Base-by-base conservation (phyloP, 2,329 filamentous ascomycete genomes). In the Aspergillus pseudoviridinutans region DNA sequence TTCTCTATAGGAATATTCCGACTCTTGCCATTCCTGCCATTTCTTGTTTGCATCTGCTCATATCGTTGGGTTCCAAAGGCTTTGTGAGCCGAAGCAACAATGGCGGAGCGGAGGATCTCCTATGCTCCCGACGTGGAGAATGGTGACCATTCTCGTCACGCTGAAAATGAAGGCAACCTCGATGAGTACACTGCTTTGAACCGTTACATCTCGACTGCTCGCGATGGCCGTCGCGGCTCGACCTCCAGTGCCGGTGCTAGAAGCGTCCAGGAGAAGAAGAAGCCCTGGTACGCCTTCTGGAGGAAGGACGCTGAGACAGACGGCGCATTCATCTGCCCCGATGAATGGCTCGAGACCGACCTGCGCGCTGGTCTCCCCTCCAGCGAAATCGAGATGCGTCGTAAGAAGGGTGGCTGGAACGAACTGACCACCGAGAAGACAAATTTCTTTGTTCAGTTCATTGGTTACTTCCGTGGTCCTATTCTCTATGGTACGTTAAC, bases 381-480 rank as follows among this genome's bases (percentile, higher is more conserved):
- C 55, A 62, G 71, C 60, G 85, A 89, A 59, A 83, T 89, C 55
- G 87, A 89, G 68, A 68, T 69, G 53, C 84, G 88, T 67, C 81
- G 88, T 66, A 88, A 84, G 78, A 82, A 82, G 67, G 81, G 80
- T 64, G 88, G 88, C 60, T 90, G 77, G 79, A 91, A 90, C 78
- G 88, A 91, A 74, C 79, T 91, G 72, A 80, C 82, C 29, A 84
- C 86, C 32, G 88, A 90, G 79, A 90, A 90, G 81, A 85, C 87
- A 77, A 90, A 90, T 79, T 78, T 89, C 79, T 82, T 90, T 73
- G 73, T 87, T 71, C 87, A 90, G 78, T 90, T 91, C 78, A 77
- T 91, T 66, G 82, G 84, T 72, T 91, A 88, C 79, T 91, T 91
- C 82, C 85, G 80, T 65, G 88, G 88, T 69, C 88, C 88, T 61